These are phyloP conservation scores for Cicer chorassanicum DNA, from an alignment of 306 rosid species.

Conservation along the genomic window DNA sequence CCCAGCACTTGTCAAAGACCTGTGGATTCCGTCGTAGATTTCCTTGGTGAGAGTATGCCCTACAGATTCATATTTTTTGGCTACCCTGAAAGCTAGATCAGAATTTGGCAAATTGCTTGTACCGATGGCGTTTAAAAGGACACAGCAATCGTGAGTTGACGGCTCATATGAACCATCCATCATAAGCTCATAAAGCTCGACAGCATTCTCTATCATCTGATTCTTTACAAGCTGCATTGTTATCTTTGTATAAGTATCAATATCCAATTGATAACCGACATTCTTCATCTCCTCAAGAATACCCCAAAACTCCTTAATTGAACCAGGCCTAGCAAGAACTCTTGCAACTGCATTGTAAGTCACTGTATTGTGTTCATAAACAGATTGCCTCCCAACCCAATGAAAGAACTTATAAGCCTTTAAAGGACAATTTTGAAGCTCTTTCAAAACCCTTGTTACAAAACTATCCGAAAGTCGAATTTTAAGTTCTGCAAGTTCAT, in stretches of 20 bases:
- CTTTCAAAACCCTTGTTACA: slow-evolving; percentile 68
- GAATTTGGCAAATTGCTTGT: slow-evolving; percentile 56
- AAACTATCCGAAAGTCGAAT: slow-evolving; percentile 62
- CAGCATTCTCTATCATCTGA: slow-evolving; percentile 79
- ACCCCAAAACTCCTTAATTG: slow-evolving; percentile 73
- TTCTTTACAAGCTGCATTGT: slow-evolving; percentile 68
- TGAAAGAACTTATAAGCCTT: slow-evolving; percentile 67
- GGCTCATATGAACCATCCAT: slow-evolving; percentile 88
- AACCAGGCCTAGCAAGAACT: slow-evolving; percentile 64
- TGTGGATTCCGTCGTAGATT: slow-evolving; percentile 82
- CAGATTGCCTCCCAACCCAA: slow-evolving; percentile 64
- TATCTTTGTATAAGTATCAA: slow-evolving; percentile 79
- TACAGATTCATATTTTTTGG: slow-evolving; percentile 64
- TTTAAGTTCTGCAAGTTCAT: slow-evolving; percentile 53
- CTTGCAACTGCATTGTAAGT: slow-evolving; percentile 76
- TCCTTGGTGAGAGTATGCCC: slow-evolving; percentile 69
- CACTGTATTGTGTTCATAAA: slow-evolving; percentile 59
- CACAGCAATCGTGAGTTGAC: slow-evolving; percentile 57
- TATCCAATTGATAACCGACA: slow-evolving; percentile 65
- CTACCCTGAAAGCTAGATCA: slow-evolving; percentile 68
- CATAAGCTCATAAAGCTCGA: slow-evolving; percentile 88
- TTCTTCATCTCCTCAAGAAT: slow-evolving; percentile 70
- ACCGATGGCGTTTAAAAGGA: slow-evolving; percentile 62
- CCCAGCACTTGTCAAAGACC: slow-evolving; percentile 72
- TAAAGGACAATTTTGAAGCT: slow-evolving; percentile 55